Evolutionary conservation across 176 grass and related monocot genomes (phyloP).

Genomic region (Dendrocalamus sinicus): DNA sequence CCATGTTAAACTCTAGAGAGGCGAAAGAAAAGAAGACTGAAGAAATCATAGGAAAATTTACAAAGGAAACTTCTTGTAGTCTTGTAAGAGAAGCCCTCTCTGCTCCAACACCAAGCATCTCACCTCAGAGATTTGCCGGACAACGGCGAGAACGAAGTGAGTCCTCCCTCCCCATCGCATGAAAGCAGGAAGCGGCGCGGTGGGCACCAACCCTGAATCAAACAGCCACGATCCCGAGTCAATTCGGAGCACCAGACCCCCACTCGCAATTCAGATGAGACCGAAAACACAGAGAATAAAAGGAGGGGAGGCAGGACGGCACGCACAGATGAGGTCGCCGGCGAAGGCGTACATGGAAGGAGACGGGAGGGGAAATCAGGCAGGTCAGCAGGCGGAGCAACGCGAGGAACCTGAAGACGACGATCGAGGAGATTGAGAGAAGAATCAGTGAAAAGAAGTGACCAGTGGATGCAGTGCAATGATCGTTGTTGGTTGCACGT

Average conservation of each 20-base stretch:
- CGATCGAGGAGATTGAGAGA: neutral
- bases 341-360: constrained; percentile 57
- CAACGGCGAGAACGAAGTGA: constrained; percentile 82
- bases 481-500: neutral
- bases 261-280: neutral
- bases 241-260: neutral
- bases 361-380: constrained; percentile 36
- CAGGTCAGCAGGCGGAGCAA: constrained; percentile 58
- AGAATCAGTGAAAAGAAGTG: neutral
- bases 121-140: constrained; percentile 79
- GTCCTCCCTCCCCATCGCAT: constrained; percentile 92
- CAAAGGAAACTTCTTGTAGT: neutral
- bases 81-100: neutral
- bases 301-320: neutral
- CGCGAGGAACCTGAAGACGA: constrained; percentile 61
- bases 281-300: neutral
- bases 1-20: neutral
- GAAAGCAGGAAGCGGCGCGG: constrained; percentile 59
- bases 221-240: neutral
- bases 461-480: neutral
- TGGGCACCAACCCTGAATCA: constrained; percentile 76
- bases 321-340: constrained; percentile 86
- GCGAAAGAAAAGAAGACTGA: neutral
- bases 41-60: neutral
- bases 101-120: neutral